Evolutionary conservation across 1,139 yeast genomes (phyloP).

Genomic region (Hyphopichia buzzinii): DNA sequence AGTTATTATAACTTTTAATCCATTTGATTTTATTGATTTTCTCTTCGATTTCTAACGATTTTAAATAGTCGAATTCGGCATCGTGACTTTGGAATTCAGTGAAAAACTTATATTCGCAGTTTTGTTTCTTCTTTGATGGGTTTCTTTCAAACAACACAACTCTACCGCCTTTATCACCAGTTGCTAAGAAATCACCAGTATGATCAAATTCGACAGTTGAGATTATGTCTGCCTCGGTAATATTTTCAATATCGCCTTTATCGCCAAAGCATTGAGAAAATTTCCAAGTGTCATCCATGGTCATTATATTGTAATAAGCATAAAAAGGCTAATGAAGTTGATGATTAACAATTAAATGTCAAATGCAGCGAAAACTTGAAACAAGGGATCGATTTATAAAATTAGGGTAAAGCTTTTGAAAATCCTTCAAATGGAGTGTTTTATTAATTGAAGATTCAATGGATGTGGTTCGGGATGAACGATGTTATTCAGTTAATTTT

Average conservation of each 20-base stretch:
- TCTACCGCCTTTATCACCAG: constrained; percentile 98
- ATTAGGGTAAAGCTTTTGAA: too few relatives aligned
- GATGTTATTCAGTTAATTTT: too few relatives aligned
- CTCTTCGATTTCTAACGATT: constrained; percentile 95
- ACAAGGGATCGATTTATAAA: too few relatives aligned
- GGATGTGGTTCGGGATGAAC: too few relatives aligned
- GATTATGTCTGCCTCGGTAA: constrained; percentile 96
- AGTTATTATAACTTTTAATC: constrained; percentile 84
- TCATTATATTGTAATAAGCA: constrained; percentile 1
- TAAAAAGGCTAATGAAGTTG: background rate
- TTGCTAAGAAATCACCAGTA: constrained; percentile 92
- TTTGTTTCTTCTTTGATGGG: constrained; percentile 61
- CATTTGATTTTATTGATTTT: constrained; percentile 97
- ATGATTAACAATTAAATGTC: too few relatives aligned
- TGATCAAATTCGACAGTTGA: constrained; percentile 96
- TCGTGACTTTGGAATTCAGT: constrained; percentile 99
- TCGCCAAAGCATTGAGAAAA: constrained; percentile 96
- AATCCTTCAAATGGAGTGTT: too few relatives aligned
- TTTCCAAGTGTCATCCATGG: constrained; percentile 50
- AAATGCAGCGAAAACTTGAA: too few relatives aligned
- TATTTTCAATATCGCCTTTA: constrained; percentile 92
- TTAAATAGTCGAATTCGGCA: constrained; percentile 96
- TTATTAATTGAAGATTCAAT: too few relatives aligned
- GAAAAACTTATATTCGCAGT: constrained; percentile 89
- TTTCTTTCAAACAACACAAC: constrained; percentile 94